Evolutionary conservation across 1,284 basidiomycete species (phyloP).

Genomic region (Cryptococcus floricola): DNA sequence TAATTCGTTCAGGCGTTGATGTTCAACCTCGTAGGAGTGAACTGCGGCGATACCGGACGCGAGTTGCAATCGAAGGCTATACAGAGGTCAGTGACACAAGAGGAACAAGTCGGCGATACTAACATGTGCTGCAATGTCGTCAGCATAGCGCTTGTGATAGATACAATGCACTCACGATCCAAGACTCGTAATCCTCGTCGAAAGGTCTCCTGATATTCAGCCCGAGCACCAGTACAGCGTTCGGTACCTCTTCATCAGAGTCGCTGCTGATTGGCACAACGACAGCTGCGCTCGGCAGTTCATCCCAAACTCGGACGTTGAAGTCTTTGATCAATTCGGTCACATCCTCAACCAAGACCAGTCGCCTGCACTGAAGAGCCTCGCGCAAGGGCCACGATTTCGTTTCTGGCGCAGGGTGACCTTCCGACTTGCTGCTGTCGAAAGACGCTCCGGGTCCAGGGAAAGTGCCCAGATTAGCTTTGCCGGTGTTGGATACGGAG

Average conservation of each 20-base stretch:
- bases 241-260: constrained; percentile 36
- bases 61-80: constrained; percentile 33
- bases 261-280: constrained; percentile 48
- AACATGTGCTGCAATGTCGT: constrained; percentile 25
- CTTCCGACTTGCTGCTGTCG: background rate
- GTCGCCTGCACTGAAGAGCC: constrained; percentile 27
- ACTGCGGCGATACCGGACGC: constrained; percentile 41
- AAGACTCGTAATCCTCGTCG: constrained; percentile 45
- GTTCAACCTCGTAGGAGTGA: constrained; percentile 45
- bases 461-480: background rate
- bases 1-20: constrained; percentile 46
- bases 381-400: constrained; percentile 40
- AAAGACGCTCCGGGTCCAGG: background rate
- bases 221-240: constrained; percentile 47
- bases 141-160: background rate
- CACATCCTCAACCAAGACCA: constrained; percentile 45
- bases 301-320: constrained; percentile 44
- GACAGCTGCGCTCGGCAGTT: constrained; percentile 44
- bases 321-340: constrained; percentile 33
- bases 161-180: constrained; percentile 28
- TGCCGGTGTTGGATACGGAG: constrained; percentile 7
- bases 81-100: constrained; percentile 1
- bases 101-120: background rate
- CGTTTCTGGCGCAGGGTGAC: background rate
- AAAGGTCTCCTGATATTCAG: constrained; percentile 43